Base-by-base conservation (phyloP, 148 eudicot genomes). In the Limonium bicolor region DNA sequence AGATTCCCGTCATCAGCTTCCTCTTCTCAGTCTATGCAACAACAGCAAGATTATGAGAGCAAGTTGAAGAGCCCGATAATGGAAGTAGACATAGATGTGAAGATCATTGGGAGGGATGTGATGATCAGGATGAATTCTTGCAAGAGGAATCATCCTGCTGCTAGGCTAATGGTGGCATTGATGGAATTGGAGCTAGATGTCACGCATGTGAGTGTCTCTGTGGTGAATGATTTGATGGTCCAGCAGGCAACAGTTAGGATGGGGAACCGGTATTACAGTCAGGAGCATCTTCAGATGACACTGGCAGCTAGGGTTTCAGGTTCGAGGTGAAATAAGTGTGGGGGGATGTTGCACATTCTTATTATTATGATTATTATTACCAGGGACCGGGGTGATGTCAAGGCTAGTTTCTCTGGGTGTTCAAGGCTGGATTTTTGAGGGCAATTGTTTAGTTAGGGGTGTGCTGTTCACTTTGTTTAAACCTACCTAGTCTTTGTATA, bases 211-310 rank as follows among this genome's bases (percentile, higher is more conserved):
- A 80, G 88, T 41, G 79, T 85, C 0, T 77, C 95, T 0, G 99
- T 84, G 2, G 85, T 90, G 18, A 81, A 85, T 11, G 99, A 90
- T 8, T 56, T 80, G 76, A 84, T 90, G 95, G 78, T 90, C 39
- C 99, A 84, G 45, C 99, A 90, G 53, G 81, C 95, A 0, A 73
- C 82, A 0, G 88, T 84, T 23, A 85, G 67, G 58, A 80, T 90
- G 95, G 78, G 66, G 7, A 66, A 47, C 19, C 46, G 78, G 29
- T 62, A 73, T 36, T 90, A 70, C 56, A 73, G 80, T 9, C 82
- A 76, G 40, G 99, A 90, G 4, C 88, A 81, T 58, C 93, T 90
- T 0, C 53, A 80, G 39, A 36, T 49, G 62, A 62, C 71, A 7
- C 66, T 90, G 11, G 60, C 62, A 19, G 51, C 83, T 11, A 83